Evolutionary conservation across 208 protist genomes (phyloP), one percentile per base, ranked within the genome.

Genomic region (Phytomonas serpens): DNA sequence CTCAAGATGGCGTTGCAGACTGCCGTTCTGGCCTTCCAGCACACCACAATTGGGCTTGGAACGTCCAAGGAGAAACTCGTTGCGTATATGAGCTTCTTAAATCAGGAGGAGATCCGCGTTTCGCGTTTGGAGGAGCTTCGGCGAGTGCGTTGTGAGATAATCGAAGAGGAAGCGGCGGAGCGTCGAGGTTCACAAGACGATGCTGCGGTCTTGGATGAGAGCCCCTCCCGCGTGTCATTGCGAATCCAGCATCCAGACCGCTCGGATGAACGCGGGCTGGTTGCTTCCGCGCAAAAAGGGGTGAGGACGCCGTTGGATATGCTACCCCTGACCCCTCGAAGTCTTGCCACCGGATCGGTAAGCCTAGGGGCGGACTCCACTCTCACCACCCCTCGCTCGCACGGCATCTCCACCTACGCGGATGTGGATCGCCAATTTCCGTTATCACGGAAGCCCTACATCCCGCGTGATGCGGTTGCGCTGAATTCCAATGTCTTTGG

Each of bases 31-130:
- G 73, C 76, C 40, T 92, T 92, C 63, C 78, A 82, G 47, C 71
- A 75, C 33, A 75, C 72, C 13, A 68, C 69, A 10, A 73, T 89
- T 16, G 78, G 80, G 1, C 68, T 92, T 16, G 87, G 87, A 14
- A 92, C 87, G 14, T 77, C 71, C 14, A 69, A 82, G 57, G 87
- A 92, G 73, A 92, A 92, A 75, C 69, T 89, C 10, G 69, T 79
- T 0, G 87, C 87, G 10, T 88, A 79, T 65, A 72, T 74, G 29
- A 47, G 74, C 13, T 89, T 78, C 72, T 27, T 57, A 40, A 68
- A 70, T 16, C 81, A 92, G 61, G 81, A 92, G 69, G 68, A 68
- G n/a, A 57, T 69, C 1, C 86, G 86, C 23, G 42, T 70, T 5
- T 27, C 69, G 27, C 75, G 64, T 0, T 77, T 92, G 51, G 67